Base-by-base conservation (phyloP, 331 rosid genomes). In the Erythrophleum ivorense region DNA sequence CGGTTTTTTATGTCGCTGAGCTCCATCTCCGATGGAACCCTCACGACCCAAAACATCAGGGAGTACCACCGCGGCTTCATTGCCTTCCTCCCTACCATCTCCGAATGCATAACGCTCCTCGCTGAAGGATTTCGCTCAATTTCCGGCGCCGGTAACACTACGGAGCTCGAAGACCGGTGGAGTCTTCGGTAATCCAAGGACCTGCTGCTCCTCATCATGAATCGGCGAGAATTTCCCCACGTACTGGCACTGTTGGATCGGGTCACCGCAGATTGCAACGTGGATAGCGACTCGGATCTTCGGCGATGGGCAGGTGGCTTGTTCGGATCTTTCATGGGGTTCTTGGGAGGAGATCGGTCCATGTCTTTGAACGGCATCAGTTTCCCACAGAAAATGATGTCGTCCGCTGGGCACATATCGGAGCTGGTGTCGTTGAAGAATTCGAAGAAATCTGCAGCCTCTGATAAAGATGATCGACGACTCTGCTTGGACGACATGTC, bases 11-110 rank as follows among this genome's bases (percentile, higher is more conserved):
- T 94, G 63, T 91, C 95, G 36, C 75, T 87, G 41, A 94, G 98
- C 36, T 90, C 95, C 95, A 94, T 90, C 87, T 91, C 98, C 24
- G 90, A 68, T 38, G 92, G 97, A 4, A 89, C 83, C 86, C 85
- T 91, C 80, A 85, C 88, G 48, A 89, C 77, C 76, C 98, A 94
- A 41, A 94, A 94, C 90, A 91, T 84, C 8, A 91, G 73, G 29
- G 90, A 84, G 52, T 81, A 94, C 98, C 98, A 94, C 9, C 91
- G 88, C 16, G 97, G 97, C 86, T 88, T 91, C 71, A 76, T 69
- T 16, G 76, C 82, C 78, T 85, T 75, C 83, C 84, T 84, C 38
- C 31, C 78, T 33, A 49, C 81, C 5, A 41, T 76, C 14, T 78
- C 90, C 16, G 81, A 64, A 68, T 73, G 71, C 3, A 65, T 86